A percentile compares a stretch with the other conserved stretches of the same genome.
These are phyloP conservation scores for Chaetomium cochliodes DNA, from an alignment of 495 filamentous ascomycete species.

Conservation along the genomic window DNA sequence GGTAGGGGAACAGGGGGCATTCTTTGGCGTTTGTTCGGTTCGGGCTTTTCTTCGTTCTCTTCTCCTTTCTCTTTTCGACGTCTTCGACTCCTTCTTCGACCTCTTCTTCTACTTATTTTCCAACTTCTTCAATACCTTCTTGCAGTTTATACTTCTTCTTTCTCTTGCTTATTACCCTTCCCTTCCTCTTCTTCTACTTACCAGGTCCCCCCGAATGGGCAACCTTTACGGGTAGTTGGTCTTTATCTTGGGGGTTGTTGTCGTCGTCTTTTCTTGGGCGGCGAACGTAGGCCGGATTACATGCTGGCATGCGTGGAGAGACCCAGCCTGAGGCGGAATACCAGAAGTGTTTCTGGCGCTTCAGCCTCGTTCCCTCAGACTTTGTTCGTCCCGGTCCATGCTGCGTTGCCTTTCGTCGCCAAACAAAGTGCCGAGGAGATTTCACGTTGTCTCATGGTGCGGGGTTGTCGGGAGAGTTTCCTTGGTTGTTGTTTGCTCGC, in stretches of 20 bases:
- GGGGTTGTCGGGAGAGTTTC: not conserved
- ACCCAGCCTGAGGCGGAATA: not conserved
- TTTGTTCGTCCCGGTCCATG: not conserved
- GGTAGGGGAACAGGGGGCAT: slow-evolving; percentile 6
- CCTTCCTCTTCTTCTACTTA: not conserved
- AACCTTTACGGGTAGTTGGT: not conserved
- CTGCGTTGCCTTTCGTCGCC: not conserved
- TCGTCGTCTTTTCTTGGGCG: not conserved
- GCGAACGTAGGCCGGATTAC: not conserved
- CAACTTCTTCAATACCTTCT: not conserved
- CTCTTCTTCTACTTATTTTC: not conserved
- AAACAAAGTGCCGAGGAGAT: not conserved
- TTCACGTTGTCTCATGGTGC: not conserved
- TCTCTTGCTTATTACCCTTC: not conserved
- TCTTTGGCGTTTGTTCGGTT: slow-evolving; percentile 16
- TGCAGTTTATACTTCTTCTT: not conserved
- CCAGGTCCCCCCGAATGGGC: not conserved
- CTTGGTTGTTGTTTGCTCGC: not conserved
- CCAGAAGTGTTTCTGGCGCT: slow-evolving; percentile 3
- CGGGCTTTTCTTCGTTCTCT: not conserved
- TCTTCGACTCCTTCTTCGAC: not conserved
- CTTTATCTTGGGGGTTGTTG: not conserved
- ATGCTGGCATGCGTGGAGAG: not conserved
- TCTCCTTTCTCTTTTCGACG: not conserved
- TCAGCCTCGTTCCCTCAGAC: not conserved